A percentile compares a stretch with the other conserved stretches of the same genome.
These are phyloP conservation scores for Chaetothyriales sp. DNA, from an alignment of 2,329 filamentous ascomycete species.

Conservation along the genomic window DNA sequence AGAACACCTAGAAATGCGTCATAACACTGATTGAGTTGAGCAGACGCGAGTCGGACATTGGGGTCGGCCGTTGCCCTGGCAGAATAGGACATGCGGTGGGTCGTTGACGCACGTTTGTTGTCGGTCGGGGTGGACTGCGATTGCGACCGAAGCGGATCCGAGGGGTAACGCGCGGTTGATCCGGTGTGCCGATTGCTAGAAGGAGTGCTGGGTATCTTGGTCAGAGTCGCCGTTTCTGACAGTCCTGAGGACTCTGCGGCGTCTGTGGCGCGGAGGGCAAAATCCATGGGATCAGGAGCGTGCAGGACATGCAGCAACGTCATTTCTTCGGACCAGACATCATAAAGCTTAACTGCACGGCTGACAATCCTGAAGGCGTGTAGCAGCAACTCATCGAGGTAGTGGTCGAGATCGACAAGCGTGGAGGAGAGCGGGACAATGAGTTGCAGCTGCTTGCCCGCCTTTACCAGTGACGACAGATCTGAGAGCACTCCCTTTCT, in stretches of 20 bases:
- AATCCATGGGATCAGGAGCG: not conserved
- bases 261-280: not conserved
- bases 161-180: slow-evolving; percentile 3
- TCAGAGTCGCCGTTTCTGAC: slow-evolving; percentile 1
- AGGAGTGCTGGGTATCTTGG: slow-evolving; percentile 1
- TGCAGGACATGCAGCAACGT: slow-evolving; percentile 20
- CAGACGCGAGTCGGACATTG: slow-evolving; percentile 65
- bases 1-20: slow-evolving; percentile 83
- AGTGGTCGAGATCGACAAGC: slow-evolving; percentile 50
- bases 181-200: slow-evolving; percentile 5
- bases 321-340: slow-evolving; percentile 57
- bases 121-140: slow-evolving; percentile 19
- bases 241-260: not conserved
- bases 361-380: slow-evolving; percentile 93
- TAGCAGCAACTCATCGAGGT: slow-evolving; percentile 83
- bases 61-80: slow-evolving; percentile 49
- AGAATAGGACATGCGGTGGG: slow-evolving; percentile 67
- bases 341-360: slow-evolving; percentile 76
- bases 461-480: slow-evolving; percentile 76
- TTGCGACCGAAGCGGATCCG: not conserved
- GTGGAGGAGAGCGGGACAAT: slow-evolving; percentile 29
- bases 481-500: slow-evolving; percentile 82
- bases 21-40: slow-evolving; percentile 64
- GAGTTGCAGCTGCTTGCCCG: slow-evolving; percentile 72
- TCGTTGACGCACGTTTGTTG: slow-evolving; percentile 38